Evolutionary conservation across 2,329 filamentous ascomycete genomes (phyloP).

Genomic region (Dactylellina sp.): DNA sequence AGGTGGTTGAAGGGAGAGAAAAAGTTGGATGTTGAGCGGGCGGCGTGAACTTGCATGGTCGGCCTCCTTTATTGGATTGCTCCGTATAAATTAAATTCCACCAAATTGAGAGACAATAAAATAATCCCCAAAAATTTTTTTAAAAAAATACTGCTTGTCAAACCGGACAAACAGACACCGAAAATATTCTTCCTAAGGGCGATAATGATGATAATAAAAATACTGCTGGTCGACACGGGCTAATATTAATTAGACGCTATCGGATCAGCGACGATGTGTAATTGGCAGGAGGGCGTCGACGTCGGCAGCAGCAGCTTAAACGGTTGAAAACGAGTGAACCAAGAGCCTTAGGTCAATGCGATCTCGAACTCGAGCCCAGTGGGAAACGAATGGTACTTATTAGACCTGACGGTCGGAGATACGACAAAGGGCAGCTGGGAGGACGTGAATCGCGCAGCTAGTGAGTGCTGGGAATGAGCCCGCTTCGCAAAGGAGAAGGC

Average conservation of each 20-base stretch:
- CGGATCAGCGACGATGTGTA: conserved; percentile 13
- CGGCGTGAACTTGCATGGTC: conserved; percentile 53
- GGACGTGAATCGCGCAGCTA: background rate
- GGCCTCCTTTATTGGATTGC: conserved; percentile 32
- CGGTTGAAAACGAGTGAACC: conserved; percentile 36
- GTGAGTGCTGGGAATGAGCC: conserved; percentile 27
- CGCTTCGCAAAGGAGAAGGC: conserved; percentile 47
- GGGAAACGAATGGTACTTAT: conserved; percentile 34
- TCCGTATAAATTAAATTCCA: conserved; percentile 6
- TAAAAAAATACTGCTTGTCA: conserved; percentile 2
- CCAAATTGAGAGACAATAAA: conserved; percentile 4
- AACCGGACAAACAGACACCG: conserved; percentile 6
- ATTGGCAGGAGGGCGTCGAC: conserved; percentile 31
- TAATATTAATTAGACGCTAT: background rate
- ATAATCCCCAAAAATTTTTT: conserved; percentile 3
- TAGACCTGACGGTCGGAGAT: conserved; percentile 29
- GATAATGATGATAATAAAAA: too few species aligned
- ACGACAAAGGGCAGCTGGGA: conserved; percentile 34
- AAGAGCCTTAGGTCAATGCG: conserved; percentile 17
- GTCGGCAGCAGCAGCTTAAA: conserved; percentile 41
- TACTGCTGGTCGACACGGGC: background rate
- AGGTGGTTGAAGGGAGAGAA: conserved; percentile 27
- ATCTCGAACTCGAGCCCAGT: conserved; percentile 19
- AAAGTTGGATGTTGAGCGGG: conserved; percentile 48
- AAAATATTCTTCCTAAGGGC: too few species aligned